Evolutionary conservation across 2,329 filamentous ascomycete genomes (phyloP).

Genomic region (Cadophora malorum): DNA sequence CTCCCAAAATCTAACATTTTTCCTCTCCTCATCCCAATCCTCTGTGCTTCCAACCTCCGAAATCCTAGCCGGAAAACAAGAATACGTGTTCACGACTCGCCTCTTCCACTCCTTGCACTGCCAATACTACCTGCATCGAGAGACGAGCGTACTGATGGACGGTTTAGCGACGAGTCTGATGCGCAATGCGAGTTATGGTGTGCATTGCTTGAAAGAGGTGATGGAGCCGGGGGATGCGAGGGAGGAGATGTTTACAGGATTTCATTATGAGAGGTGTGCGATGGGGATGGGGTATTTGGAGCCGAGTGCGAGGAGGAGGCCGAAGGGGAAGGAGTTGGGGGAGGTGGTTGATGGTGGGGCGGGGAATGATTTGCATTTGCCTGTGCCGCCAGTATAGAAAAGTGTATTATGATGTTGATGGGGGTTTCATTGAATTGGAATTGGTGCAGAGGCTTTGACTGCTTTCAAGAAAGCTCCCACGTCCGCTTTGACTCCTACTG

Average conservation of each 20-base stretch:
- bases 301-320: slow-evolving; percentile 9
- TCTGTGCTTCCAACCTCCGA: neutral
- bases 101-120: neutral
- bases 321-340: slow-evolving; percentile 7
- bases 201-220: slow-evolving; percentile 5
- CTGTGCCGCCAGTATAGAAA: neutral
- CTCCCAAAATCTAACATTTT: neutral
- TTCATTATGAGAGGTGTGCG: slow-evolving; percentile 13
- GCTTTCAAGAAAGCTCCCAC: neutral
- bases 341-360: slow-evolving; percentile 1
- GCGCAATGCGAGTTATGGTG: neutral
- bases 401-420: no score
- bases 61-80: neutral
- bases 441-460: neutral
- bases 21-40: neutral
- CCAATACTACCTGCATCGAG: neutral
- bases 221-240: neutral
- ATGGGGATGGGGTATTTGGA: slow-evolving; percentile 6
- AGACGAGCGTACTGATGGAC: neutral
- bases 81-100: neutral
- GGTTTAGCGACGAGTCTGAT: slow-evolving; percentile 5
- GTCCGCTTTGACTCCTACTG: slow-evolving; percentile 7
- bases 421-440: no score
- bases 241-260: neutral
- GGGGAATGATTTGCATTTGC: neutral